These are phyloP conservation scores for Orbilia ellipsospora DNA, from an alignment of 2,329 filamentous ascomycete species.

Conservation along the genomic window DNA sequence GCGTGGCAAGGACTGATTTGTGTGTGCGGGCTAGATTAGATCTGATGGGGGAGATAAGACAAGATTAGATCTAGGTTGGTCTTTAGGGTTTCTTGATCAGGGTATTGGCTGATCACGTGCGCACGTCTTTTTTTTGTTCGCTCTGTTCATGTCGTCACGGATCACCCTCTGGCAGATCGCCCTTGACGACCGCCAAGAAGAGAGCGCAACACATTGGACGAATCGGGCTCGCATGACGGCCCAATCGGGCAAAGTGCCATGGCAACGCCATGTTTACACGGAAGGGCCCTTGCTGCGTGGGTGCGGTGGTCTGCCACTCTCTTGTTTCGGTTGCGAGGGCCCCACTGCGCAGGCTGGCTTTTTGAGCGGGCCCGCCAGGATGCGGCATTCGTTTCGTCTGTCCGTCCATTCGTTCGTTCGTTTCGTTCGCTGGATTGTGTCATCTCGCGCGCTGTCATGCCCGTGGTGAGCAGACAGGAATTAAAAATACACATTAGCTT, in stretches of 20 bases:
- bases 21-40: conserved; percentile 18
- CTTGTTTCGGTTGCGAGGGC: conserved; percentile 1
- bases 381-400: conserved; percentile 1
- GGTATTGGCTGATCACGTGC: not conserved
- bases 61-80: conserved; percentile 28
- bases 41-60: conserved; percentile 8
- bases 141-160: not conserved
- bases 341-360: conserved; percentile 21
- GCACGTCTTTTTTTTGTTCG: not conserved
- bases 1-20: conserved; percentile 28
- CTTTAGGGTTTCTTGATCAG: not conserved
- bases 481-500: not conserved
- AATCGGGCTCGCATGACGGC: conserved; percentile 5
- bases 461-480: not conserved
- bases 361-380: not conserved
- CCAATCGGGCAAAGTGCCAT: conserved; percentile 42
- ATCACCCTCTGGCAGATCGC: not conserved
- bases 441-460: conserved; percentile 27
- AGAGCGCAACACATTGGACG: conserved; percentile 7
- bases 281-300: not conserved
- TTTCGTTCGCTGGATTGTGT: conserved; percentile 15
- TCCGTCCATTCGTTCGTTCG: conserved; percentile 4
- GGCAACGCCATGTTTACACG: conserved; percentile 52
- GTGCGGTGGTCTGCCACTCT: conserved; percentile 24
- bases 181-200: conserved; percentile 27